Evolutionary conservation across 148 eudicot genomes (phyloP).

Genomic region (Camellia granthamiana): DNA sequence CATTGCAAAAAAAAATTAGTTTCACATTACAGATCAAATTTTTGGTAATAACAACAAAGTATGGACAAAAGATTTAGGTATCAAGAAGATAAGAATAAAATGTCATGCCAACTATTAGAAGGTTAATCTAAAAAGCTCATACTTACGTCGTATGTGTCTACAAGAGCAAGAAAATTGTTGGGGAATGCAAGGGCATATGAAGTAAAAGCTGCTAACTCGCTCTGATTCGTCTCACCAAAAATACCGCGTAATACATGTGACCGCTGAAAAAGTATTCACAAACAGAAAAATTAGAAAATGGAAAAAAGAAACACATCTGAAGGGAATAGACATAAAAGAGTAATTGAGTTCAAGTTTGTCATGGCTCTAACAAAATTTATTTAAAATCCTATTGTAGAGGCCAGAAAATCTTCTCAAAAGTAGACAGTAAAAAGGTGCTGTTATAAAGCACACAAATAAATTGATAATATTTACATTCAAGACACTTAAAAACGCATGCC

Average conservation of each 20-base stretch:
- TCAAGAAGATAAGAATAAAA: not conserved
- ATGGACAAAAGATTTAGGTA: not conserved
- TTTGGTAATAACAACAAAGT: not conserved
- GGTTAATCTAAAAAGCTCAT: not conserved
- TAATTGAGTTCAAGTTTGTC: too few relatives aligned
- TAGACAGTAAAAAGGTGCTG: not conserved
- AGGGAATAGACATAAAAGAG: too few relatives aligned
- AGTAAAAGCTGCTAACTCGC: slow-evolving; percentile 91
- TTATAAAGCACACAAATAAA: not conserved
- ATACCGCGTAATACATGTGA: slow-evolving; percentile 45
- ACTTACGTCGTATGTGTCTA: slow-evolving; percentile 97
- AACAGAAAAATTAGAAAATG: slow-evolving; percentile 11
- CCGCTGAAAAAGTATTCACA: slow-evolving; percentile 42
- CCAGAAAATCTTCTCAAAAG: not conserved
- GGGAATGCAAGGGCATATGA: slow-evolving; percentile 95
- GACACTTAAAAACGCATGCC: too few relatives aligned
- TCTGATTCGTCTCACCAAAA: slow-evolving; percentile 81
- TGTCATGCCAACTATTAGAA: not conserved
- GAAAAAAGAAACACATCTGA: not conserved
- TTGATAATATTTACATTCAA: not conserved
- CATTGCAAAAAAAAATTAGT: not conserved
- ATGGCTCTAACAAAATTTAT: not conserved
- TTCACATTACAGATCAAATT: not conserved
- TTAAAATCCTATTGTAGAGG: not conserved
- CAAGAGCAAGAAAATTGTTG: slow-evolving; percentile 79